phyloP scores from a whole-genome alignment of 2,329 filamentous ascomycete genomes.

The Penicillium sp. region DNA sequence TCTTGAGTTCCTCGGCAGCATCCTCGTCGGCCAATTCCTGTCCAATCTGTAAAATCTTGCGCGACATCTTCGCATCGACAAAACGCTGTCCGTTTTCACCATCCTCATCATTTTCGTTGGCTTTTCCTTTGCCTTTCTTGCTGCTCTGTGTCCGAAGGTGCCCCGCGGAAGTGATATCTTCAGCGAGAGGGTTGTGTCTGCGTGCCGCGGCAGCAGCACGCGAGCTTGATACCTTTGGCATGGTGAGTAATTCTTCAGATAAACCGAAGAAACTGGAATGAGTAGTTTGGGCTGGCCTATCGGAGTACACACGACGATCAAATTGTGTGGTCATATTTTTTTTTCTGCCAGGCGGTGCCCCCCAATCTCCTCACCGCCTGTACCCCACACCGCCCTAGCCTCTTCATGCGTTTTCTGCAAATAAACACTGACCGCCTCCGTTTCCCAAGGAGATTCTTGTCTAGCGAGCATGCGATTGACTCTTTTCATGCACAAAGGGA shows the following conservation, averaged over 20 bases:
- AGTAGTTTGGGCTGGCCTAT: slow-evolving; percentile 2
- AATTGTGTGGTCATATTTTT: slow-evolving; percentile 37
- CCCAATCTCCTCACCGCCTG: slow-evolving; percentile 1
- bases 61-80: slow-evolving; percentile 83
- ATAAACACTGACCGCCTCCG: slow-evolving; percentile 1
- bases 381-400: background rate
- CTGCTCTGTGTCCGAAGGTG: slow-evolving; percentile 71
- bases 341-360: slow-evolving; percentile 33
- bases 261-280: background rate
- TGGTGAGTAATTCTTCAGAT: slow-evolving; percentile 37
- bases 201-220: slow-evolving; percentile 56
- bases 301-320: slow-evolving; percentile 29
- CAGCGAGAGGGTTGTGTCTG: slow-evolving; percentile 86
- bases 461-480: background rate
- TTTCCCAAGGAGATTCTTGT: slow-evolving; percentile 1
- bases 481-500: background rate
- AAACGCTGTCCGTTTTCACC: slow-evolving; percentile 65
- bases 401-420: slow-evolving; percentile 3
- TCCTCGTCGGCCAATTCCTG: slow-evolving; percentile 86
- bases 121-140: slow-evolving; percentile 66
- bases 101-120: slow-evolving; percentile 50
- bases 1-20: slow-evolving; percentile 48
- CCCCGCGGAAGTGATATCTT: slow-evolving; percentile 73
- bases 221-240: slow-evolving; percentile 75
- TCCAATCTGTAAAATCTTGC: slow-evolving; percentile 84